Conservation (phyloP, 352 stramenopile species). For the Blastocystis sp. region DNA sequence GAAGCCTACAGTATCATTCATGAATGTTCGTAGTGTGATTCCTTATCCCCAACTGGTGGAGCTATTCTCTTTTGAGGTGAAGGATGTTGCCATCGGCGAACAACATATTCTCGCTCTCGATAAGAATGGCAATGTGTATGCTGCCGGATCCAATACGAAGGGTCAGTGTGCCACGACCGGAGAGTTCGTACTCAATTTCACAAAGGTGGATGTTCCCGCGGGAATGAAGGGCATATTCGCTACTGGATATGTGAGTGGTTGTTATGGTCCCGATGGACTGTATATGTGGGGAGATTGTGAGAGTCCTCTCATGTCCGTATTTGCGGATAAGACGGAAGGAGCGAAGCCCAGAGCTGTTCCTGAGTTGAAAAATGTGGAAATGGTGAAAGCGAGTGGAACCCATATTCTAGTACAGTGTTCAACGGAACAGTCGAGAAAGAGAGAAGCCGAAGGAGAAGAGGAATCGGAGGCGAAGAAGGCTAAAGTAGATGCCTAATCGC, state of each 20-base stretch:
- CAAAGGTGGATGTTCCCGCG: neutral
- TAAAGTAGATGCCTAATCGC: neutral
- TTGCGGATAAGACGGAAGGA: neutral
- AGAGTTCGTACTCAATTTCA: neutral
- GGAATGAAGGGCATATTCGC: slow-evolving; percentile 51
- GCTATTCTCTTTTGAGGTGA: neutral
- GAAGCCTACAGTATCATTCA: neutral
- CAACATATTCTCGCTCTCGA: neutral
- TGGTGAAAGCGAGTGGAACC: neutral
- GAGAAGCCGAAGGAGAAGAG: neutral
- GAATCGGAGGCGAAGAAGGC: slow-evolving; percentile 9
- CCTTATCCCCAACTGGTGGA: neutral
- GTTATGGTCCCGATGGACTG: neutral
- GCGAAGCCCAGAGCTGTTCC: neutral
- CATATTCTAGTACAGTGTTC: slow-evolving; percentile 5
- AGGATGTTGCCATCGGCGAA: neutral
- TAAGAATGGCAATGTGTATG: slow-evolving; percentile 1
- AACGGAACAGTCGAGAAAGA: neutral
- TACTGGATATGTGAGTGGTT: slow-evolving; percentile 8
- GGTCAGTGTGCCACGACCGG: neutral
- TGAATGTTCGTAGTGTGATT: neutral
- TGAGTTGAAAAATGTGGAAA: neutral
- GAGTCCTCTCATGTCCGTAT: neutral
- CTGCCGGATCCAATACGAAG: neutral
- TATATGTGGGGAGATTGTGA: slow-evolving; percentile 31